These are phyloP conservation scores for Russula dissimulans DNA, from an alignment of 768 basidiomycete species.

Conservation along the genomic window DNA sequence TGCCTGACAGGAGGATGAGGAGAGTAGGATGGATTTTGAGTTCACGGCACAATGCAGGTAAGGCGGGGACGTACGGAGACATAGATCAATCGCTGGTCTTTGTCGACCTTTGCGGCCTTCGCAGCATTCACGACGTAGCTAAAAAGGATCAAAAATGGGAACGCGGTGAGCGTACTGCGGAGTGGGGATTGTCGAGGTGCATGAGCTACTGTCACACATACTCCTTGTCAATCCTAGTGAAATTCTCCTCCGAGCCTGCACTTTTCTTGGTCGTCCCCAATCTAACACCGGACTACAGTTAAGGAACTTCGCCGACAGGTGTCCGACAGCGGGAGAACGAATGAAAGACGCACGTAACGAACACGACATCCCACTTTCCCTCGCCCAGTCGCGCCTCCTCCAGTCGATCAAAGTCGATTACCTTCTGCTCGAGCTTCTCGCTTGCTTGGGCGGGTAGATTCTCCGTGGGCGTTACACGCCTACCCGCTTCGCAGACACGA, in stretches of 20 bases:
- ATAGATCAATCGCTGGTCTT: constrained; percentile 59
- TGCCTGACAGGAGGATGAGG: constrained; percentile 29
- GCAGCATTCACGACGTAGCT: constrained; percentile 75
- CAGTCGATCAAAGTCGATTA: constrained; percentile 60
- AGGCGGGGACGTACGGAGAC: constrained; percentile 41
- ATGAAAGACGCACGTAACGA: constrained; percentile 44
- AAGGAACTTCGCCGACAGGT: neutral
- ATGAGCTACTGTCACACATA: constrained; percentile 23
- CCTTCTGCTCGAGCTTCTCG: constrained; percentile 59
- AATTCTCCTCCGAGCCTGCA: constrained; percentile 57
- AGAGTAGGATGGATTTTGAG: neutral
- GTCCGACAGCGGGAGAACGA: neutral
- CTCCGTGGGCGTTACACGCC: constrained; percentile 43
- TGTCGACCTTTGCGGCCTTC: constrained; percentile 38
- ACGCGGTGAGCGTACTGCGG: neutral
- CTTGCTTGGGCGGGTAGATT: constrained; percentile 31
- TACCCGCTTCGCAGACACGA: constrained; percentile 61
- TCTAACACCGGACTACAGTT: neutral
- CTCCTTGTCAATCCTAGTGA: constrained; percentile 74
- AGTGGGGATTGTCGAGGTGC: neutral
- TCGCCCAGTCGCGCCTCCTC: constrained; percentile 41
- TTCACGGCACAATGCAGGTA: neutral
- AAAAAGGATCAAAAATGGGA: constrained; percentile 25
- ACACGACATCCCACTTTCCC: constrained; percentile 66
- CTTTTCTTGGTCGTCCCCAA: constrained; percentile 39